Evolutionary conservation across 495 filamentous ascomycete species (phyloP).

Genomic region (Sordaria brevicollis): DNA sequence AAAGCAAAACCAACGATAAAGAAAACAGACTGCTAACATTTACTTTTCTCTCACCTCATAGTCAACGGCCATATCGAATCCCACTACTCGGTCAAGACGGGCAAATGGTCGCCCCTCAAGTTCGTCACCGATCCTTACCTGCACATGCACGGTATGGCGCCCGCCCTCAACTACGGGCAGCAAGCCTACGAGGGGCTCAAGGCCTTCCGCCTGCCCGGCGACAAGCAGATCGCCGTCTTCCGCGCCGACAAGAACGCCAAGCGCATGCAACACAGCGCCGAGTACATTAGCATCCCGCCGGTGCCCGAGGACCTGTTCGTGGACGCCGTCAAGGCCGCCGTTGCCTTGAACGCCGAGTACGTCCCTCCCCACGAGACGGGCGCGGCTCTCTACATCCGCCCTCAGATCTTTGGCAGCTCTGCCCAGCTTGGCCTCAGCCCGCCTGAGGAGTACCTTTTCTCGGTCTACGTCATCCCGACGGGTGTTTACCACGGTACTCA

Average conservation of each 20-base stretch:
- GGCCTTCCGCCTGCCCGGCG: slow-evolving; percentile 65
- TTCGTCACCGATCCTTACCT: slow-evolving; percentile 73
- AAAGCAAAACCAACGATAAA: neutral
- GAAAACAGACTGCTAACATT: neutral
- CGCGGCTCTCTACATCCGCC: slow-evolving; percentile 82
- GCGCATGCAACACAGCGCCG: slow-evolving; percentile 70
- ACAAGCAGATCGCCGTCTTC: slow-evolving; percentile 61
- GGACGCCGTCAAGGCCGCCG: slow-evolving; percentile 63
- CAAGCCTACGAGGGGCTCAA: slow-evolving; percentile 93
- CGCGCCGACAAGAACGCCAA: slow-evolving; percentile 68
- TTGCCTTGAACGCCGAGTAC: slow-evolving; percentile 74
- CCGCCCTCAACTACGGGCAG: slow-evolving; percentile 84
- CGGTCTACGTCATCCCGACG: slow-evolving; percentile 73
- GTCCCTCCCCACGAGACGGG: slow-evolving; percentile 77
- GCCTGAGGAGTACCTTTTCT: slow-evolving; percentile 81
- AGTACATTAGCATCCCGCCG: slow-evolving; percentile 67
- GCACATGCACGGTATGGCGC: slow-evolving; percentile 79
- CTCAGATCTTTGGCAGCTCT: slow-evolving; percentile 71
- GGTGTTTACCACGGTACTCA: slow-evolving; percentile 84
- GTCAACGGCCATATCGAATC: slow-evolving; percentile 73
- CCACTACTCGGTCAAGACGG: slow-evolving; percentile 57
- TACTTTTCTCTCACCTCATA: slow-evolving; percentile 16
- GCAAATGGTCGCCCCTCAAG: slow-evolving; percentile 59
- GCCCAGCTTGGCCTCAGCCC: slow-evolving; percentile 73
- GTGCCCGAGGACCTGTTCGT: slow-evolving; percentile 66